Percentiles rank a stretch among this genome's conserved stretches.
Evolutionary conservation across 2,329 filamentous ascomycete species (phyloP).

Genomic region (Phyllosticta capitalensis): DNA sequence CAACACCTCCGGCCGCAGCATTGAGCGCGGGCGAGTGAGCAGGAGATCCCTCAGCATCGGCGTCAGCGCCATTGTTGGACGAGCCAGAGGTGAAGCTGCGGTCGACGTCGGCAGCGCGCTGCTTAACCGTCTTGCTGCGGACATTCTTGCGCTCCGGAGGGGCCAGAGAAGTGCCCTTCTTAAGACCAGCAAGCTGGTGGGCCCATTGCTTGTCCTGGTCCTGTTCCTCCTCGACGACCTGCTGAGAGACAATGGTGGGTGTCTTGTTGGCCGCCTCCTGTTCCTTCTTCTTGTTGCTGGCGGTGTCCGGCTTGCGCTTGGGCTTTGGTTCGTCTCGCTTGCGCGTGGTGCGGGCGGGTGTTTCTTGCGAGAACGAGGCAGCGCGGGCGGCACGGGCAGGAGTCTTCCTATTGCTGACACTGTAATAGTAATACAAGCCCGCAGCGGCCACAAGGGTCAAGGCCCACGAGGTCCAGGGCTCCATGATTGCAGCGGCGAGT

Average conservation of each 20-base stretch:
- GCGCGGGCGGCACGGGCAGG: constrained; percentile 7
- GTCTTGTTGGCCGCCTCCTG: constrained; percentile 24
- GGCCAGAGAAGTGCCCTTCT: constrained; percentile 9
- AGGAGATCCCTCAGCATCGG: constrained; percentile 71
- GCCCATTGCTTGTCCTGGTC: constrained; percentile 21
- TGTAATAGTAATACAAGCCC: constrained; percentile 22
- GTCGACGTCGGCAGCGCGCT: constrained; percentile 8
- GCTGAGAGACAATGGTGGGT: constrained; percentile 26
- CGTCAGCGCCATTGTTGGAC: constrained; percentile 64
- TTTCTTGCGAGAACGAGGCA: constrained; percentile 5
- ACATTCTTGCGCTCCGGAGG: constrained; percentile 7
- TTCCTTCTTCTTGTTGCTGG: constrained; percentile 12
- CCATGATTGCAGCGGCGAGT: background rate
- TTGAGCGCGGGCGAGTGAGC: constrained; percentile 53
- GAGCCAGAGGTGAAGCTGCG: constrained; percentile 33
- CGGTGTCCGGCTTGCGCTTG: constrained; percentile 7
- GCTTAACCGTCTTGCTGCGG: constrained; percentile 12
- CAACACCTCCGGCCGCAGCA: constrained; percentile 49
- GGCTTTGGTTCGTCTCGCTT: constrained; percentile 7
- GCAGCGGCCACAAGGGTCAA: constrained; percentile 22
- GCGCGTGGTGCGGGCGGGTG: constrained; percentile 1
- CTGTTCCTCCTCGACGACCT: constrained; percentile 20
- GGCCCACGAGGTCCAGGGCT: constrained; percentile 22
- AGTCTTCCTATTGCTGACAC: constrained; percentile 16
- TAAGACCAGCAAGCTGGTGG: constrained; percentile 7